Base-by-base conservation (phyloP, 352 stramenopile species). In the Aphanomyces euteiches region DNA sequence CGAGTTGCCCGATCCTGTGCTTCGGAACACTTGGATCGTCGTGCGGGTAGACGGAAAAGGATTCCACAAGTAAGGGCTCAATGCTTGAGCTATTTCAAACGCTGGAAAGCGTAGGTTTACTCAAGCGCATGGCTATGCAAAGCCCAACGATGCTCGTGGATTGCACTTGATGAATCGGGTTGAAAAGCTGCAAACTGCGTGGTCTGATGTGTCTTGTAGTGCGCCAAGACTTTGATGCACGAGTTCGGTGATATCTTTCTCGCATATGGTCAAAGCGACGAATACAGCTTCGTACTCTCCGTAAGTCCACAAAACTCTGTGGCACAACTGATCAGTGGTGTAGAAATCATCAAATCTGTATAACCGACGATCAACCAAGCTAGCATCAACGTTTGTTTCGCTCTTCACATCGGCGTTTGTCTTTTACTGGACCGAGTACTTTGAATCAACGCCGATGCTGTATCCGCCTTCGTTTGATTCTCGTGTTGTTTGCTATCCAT, bases 201-300 rank as follows among this genome's bases (percentile, higher is more conserved):
- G 43, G 47, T 50, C 5, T 67, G 7, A 58, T 19, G 39, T 47
- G 47, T 68, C 19, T 45, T 21, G n/a, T 19, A 75, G 68, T 67
- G 71, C 10, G 74, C 75, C 13, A 34, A 43, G 15, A 43, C 60
- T 8, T 74, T 81, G 6, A 61, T 78, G 63, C 60, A 74, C 8
- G 74, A 78, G 15, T 80, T 77, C 64, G 67, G 66, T 1, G 76
- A 81, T 37, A 77, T 79, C 53, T 37, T 72, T 2, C 39, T 81
- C 21, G 74, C 75, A n/a, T 80, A 80, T 68, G 74, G 75, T 21
- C 72, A 81, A 34, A 80, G 74, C 41, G 76, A 81, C 65, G 76
- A 81, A 59, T 80, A 74, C 36, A 80, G 74, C 38, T 81, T 81
- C 40, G 59, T 78, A 1, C 73, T 81, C 7, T 17, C 63, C 37